Evolutionary conservation across 2,329 filamentous ascomycete species (phyloP), one percentile per base, ranked within the genome.

Genomic region (Fusarium austroafricanum): DNA sequence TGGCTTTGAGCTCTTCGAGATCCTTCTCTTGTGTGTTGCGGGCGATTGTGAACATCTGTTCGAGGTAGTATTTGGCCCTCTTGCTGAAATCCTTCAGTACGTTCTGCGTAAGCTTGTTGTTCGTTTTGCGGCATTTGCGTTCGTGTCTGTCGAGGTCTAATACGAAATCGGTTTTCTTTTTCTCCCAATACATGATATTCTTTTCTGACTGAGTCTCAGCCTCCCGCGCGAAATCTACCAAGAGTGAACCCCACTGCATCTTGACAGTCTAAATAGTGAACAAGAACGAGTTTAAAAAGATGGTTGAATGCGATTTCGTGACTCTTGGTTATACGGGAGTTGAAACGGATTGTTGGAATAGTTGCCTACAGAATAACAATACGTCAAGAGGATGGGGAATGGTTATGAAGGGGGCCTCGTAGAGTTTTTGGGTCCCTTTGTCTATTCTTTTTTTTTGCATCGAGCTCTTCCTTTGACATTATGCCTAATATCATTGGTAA

Each of bases 391-490:
- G 35, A 12, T 12, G n/a, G 9, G 18, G 23, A 28, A 20, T 23
- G 28, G 46, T 62, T 67, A 52, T 63, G 37, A 67, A 63, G 52
- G 35, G 35, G 31, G 5, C 23, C 15, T 10, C 29, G 18, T 37
- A 10, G 28, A 55, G 37, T 18, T 47, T 40, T 44, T 33, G 29
- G 38, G 66, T 31, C 14, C 14, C 65, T 58, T 69, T 69, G 42
- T 59, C 40, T 69, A 49, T 59, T 61, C 53, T 37, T 28, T 12
- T 28, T 44, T 52, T 62, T 67, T 52, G 49, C 4, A 12, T 20
- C 18, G 11, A 23, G 37, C 38, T 12, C 11, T 23, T 62, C 31
- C 61, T 68, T 69, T 61, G 47, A 55, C 21, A 17, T 14, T 42
- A 47, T 43, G 20, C 26, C 15, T n/a, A 29, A 55, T 61, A 40